Percentiles rank a stretch among this genome's conserved stretches.
These are phyloP conservation scores for Beauveria australis DNA, from an alignment of 2,329 filamentous ascomycete genomes.

Conservation along the genomic window DNA sequence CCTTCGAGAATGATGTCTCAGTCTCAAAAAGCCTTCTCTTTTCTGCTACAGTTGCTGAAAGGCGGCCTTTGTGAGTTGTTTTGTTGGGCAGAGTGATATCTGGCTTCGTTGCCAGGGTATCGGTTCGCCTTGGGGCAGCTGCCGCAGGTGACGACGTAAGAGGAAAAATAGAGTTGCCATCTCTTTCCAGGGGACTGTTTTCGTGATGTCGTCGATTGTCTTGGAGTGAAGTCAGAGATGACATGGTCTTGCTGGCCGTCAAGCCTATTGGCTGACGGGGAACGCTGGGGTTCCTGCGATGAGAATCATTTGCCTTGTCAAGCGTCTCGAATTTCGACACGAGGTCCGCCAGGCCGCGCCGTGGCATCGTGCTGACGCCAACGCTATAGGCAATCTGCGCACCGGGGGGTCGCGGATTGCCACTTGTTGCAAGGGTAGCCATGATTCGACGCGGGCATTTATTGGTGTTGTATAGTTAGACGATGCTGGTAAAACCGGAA, in stretches of 20 bases:
- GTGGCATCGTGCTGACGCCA: background rate
- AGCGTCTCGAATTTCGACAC: conserved; percentile 29
- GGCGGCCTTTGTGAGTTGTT: background rate
- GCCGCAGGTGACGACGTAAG: background rate
- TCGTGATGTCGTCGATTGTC: background rate
- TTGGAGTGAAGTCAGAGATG: background rate
- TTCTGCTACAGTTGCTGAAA: conserved; percentile 17
- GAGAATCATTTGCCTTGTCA: conserved; percentile 15
- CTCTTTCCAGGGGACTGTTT: background rate
- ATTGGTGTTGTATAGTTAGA: background rate
- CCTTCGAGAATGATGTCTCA: background rate
- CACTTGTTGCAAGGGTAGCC: background rate
- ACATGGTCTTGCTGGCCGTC: conserved; percentile 1
- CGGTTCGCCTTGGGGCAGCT: background rate
- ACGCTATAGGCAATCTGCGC: background rate
- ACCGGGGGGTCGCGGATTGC: background rate
- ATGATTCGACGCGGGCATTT: background rate
- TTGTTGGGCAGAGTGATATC: background rate
- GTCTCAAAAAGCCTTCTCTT: conserved; percentile 18
- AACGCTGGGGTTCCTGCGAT: background rate
- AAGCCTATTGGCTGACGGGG: conserved; percentile 12
- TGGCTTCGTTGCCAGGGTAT: background rate
- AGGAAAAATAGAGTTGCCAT: background rate
- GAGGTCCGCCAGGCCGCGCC: conserved; percentile 22
- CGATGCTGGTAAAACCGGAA: background rate